Evolutionary conservation across 192 early-diverging fungal genomes (phyloP), one percentile per base, ranked within the genome.

Genomic region (Coemansia sp.): DNA sequence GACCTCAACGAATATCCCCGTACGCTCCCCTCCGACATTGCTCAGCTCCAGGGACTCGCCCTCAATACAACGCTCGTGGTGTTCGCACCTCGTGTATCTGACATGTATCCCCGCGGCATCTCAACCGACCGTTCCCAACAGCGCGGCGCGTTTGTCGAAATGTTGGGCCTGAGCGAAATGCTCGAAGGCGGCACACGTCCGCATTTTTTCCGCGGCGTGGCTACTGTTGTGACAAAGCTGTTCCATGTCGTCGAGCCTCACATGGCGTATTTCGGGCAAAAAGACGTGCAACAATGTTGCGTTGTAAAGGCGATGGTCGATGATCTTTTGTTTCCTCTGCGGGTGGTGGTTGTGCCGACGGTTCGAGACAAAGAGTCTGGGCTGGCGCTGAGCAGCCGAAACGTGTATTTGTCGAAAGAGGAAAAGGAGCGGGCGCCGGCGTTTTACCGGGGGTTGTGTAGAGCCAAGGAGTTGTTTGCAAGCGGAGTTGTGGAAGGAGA

Each of bases 41-140:
- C 75, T 3, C 75, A 87, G 50, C 79, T 98, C 15, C 60, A 78
- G 3, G 5, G 22, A 7, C 49, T 22, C 17, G 15, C 39, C 3
- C 14, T 27, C 27, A 7, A 38, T 56, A 29, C 50, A 43, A 17
- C 39, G 41, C 27, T 25, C n/a, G 73, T 56, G 45, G 85, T 70
- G 72, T 88, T 76, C 76, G 84, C 88, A 5, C 89, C 92, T 9
- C 76, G 75, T 47, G 95, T 94, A 6, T 29, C 79, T 27, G 94
- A 94, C 62, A 95, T 99, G 92, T 99, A 99, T 64, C 97, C 97
- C 0, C 66, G 82, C 9, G 97, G 97, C 0, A 97, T 98, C 64
- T 76, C 86, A 0, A 72, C 93, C n/a, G 86, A 96, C 35, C 86
- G 92, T 1, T 54, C 52, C 5, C 77, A 90, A 55, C 96, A 98